Percentiles rank a stretch among this genome's conserved stretches.
Evolutionary conservation across 2,329 filamentous ascomycete genomes (phyloP).

Genomic region (Neoarthrinium moseri): DNA sequence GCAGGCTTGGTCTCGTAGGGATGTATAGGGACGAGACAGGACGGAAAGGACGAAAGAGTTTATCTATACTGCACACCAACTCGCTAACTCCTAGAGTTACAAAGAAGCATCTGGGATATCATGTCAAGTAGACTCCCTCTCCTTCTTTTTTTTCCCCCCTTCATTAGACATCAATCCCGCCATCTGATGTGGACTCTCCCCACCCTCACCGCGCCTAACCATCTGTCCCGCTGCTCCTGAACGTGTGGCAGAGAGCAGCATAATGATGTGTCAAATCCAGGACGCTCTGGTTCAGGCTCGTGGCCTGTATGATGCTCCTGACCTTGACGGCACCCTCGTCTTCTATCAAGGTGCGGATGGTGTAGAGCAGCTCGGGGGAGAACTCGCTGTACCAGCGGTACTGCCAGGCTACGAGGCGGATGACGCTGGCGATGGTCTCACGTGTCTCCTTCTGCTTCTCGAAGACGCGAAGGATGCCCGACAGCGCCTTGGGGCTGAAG

Average conservation of each 20-base stretch:
- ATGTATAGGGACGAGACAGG: too few species aligned
- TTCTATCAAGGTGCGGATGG: conserved; percentile 90
- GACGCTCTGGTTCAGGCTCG: conserved; percentile 87
- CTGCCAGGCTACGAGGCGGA: conserved; percentile 93
- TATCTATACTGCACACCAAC: not conserved
- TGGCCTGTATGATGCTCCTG: conserved; percentile 94
- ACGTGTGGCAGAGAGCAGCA: conserved; percentile 88
- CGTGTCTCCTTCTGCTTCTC: conserved; percentile 77
- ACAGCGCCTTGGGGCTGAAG: conserved; percentile 91
- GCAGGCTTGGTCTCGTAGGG: too few species aligned
- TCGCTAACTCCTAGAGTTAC: conserved; percentile 1
- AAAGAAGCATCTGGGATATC: conserved; percentile 9
- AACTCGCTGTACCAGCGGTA: conserved; percentile 99
- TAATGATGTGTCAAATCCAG: conserved; percentile 96
- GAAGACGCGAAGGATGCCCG: conserved; percentile 77
- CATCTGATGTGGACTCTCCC: not conserved
- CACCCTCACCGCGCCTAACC: conserved; percentile 45
- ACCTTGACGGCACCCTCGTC: conserved; percentile 98
- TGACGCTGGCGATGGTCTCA: conserved; percentile 80
- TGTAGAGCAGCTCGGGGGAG: conserved; percentile 83
- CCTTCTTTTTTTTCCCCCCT: not conserved
- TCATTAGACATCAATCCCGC: not conserved
- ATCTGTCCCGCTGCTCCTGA: conserved; percentile 90
- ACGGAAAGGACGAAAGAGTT: not conserved
- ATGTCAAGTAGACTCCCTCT: not conserved